Conservation (phyloP, 148 eudicot species). For the Rhododendron simsii region DNA sequence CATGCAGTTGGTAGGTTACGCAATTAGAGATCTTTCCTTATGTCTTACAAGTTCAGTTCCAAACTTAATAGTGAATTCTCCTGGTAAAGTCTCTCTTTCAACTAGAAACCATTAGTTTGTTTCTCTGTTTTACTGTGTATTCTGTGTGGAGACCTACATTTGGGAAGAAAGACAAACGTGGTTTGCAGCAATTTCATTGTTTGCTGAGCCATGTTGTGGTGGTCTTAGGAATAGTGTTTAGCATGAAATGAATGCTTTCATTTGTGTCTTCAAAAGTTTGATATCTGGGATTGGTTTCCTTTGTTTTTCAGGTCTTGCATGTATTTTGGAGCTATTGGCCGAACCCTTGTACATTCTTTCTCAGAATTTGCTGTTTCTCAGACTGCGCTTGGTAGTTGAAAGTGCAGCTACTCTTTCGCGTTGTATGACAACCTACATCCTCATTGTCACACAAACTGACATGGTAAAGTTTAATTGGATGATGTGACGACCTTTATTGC, state of each 20-base stretch:
- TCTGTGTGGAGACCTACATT: neutral
- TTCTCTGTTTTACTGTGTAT: neutral
- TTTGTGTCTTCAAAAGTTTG: neutral
- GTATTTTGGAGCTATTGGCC: conserved; percentile 85
- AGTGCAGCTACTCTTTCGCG: conserved; percentile 80
- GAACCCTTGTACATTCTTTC: conserved; percentile 93
- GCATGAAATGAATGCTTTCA: neutral
- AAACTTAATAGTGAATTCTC: neutral
- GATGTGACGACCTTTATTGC: conserved; percentile 1
- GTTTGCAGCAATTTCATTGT: neutral
- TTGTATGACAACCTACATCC: conserved; percentile 59
- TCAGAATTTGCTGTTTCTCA: conserved; percentile 84
- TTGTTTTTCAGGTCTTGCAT: conserved; percentile 69
- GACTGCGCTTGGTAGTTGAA: conserved; percentile 79
- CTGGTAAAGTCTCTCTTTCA: neutral
- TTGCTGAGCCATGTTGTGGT: neutral
- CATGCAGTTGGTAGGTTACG: neutral
- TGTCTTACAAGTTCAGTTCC: neutral
- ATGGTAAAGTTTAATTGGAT: conserved; percentile 38
- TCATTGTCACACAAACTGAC: conserved; percentile 54
- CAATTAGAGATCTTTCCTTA: neutral
- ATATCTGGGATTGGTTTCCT: neutral
- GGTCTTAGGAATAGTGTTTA: neutral
- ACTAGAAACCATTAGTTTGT: neutral
- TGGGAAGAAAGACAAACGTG: neutral